Percentiles rank a stretch among this genome's conserved stretches.
These are phyloP conservation scores for Dujonia santamariae DNA, from an alignment of 1,139 yeast species.

Conservation along the genomic window DNA sequence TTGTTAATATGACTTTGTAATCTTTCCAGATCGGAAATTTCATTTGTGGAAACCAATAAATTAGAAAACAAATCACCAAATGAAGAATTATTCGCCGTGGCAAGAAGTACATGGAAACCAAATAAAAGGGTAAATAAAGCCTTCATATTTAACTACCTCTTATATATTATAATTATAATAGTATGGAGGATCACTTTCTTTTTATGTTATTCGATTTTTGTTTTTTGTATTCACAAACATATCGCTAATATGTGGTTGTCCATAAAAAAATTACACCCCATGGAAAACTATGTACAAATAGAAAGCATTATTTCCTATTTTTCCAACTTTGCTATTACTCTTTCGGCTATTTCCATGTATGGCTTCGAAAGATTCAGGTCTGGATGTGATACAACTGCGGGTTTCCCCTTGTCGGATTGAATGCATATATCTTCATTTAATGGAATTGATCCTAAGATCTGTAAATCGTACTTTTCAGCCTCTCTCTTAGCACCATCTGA, in stretches of 20 bases:
- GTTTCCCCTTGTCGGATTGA: constrained; percentile 63
- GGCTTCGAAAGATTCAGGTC: constrained; percentile 32
- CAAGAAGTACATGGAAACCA: no score
- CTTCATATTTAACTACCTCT: no score
- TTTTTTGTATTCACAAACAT: no score
- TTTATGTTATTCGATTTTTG: no score
- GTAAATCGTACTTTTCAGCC: constrained; percentile 50
- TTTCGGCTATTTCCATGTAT: constrained; percentile 45
- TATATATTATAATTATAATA: no score
- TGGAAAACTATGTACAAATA: no score
- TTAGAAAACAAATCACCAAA: background rate
- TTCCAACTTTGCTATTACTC: constrained; percentile 10
- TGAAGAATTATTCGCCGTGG: background rate
- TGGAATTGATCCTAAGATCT: constrained; percentile 66
- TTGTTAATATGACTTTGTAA: background rate
- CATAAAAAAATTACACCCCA: no score
- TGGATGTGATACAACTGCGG: constrained; percentile 52
- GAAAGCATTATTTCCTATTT: no score
- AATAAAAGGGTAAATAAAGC: no score
- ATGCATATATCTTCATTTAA: constrained; percentile 59
- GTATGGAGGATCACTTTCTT: no score
- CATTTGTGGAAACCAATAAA: background rate
- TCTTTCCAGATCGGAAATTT: background rate
- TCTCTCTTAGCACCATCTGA: constrained; percentile 59
- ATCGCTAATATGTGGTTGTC: no score